Base-by-base conservation (phyloP, 805 yeast genomes). In the Yarrowia keelungensis region DNA sequence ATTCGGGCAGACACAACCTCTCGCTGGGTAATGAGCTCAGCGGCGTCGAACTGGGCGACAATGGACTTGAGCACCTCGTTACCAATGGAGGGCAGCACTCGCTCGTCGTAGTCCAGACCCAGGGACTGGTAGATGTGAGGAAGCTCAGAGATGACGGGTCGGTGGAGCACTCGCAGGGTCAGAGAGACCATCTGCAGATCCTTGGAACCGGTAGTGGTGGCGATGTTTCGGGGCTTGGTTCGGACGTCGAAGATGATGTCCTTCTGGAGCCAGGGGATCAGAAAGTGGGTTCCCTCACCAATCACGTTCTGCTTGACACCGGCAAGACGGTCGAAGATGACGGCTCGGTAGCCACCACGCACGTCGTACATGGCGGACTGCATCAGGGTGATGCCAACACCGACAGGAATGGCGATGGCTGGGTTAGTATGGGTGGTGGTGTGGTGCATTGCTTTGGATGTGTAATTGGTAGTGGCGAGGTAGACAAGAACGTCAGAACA, bases 1-100 rank as follows among this genome's bases (percentile, higher is more conserved):
- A 95, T 94, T 79, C 89, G 86, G 69, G 91, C 89, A 47, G 97
- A 89, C 3, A 95, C 98, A 62, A 91, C 87, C 81, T 95, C 99
- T 83, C 99, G 88, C 84, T 94, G 97, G 15, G 99, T 95, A 78
- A 95, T 95, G 76, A 95, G 86, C 81, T 95, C 99, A 14, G 98
- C 90, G 7, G 99, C 99, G 78, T 95, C 95, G 83, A 94, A 95
- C 80, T 95, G 99, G 8, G 99, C 99, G 71, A 95, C 97, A 61
- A 95, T 98, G 1, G 97, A 86, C 79, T 95, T 95, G 77, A 95
- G 85, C 68, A 95, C 98, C 81, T 95, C 99, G 78, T 95, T 95
- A 69, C 94, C 97, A 80, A 95, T 93, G n/a, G 97, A 91, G 47
- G 99, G 99, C 74, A 95, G 84, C 19, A 95, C 97, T 75, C 97